These are phyloP conservation scores for Camelina sativa DNA, from an alignment of 345 rosid genomes.

Conservation along the genomic window DNA sequence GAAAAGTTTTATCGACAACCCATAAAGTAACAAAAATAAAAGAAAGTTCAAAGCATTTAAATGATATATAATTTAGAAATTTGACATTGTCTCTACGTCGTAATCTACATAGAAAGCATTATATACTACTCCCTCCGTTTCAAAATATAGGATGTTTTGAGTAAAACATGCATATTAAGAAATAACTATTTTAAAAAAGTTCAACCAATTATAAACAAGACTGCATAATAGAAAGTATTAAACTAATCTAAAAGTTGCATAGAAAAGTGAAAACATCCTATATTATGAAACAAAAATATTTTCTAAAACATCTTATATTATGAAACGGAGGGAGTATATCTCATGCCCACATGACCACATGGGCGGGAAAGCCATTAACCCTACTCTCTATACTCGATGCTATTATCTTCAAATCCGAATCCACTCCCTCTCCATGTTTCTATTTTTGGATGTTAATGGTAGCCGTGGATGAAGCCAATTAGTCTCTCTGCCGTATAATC, in stretches of 20 bases:
- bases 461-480: neutral
- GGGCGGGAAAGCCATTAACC: slow-evolving; percentile 4
- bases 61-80: neutral
- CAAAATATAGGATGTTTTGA: too few species aligned
- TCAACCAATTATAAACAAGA: too few species aligned
- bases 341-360: slow-evolving; percentile 17
- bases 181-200: too few species aligned
- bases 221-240: too few species aligned
- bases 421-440: slow-evolving; percentile 1
- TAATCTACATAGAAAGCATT: slow-evolving; percentile 23
- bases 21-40: slow-evolving; percentile 24
- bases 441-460: neutral
- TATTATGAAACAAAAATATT: too few species aligned
- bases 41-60: neutral
- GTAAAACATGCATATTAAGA: too few species aligned
- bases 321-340: slow-evolving; percentile 1
- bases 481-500: neutral
- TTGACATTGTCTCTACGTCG: slow-evolving; percentile 27
- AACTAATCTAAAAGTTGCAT: too few species aligned
- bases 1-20: slow-evolving; percentile 36
- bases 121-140: too few species aligned
- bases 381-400: slow-evolving; percentile 8
- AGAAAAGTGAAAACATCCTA: too few species aligned
- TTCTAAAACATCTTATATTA: too few species aligned
- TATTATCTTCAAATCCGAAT: slow-evolving; percentile 21